Evolutionary conservation across 805 yeast species (phyloP), one percentile per base, ranked within the genome.

Genomic region (Candida montana): DNA sequence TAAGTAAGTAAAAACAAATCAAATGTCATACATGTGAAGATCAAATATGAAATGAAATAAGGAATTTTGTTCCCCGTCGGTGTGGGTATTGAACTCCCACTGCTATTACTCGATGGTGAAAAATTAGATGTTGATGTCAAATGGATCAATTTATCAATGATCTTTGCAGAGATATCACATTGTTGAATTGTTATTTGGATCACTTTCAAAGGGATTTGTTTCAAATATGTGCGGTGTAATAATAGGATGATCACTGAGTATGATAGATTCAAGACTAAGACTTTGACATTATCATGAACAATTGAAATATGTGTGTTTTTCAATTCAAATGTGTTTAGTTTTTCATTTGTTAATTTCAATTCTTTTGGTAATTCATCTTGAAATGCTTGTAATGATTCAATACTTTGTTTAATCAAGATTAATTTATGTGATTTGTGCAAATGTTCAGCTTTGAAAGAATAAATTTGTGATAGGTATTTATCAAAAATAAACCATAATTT

Each of bases 391-490:
- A 62, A 37, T 2, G 60, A 46, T 3, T 48, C 47, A 26, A 56
- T 49, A 0, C 65, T 65, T 42, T 62, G 60, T 18, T 52, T 51
- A 37, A 62, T 43, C 19, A 62, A 44, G 34, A 54, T 51, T 32
- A 51, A 28, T n/a, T 59, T 48, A 42, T 62, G 67, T 1, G 67
- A 62, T 19, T 48, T 50, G 42, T 62, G 67, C 28, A 62, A 40
- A 36, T 54, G 55, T 27, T 54, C 62, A 3, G 66, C 63, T 35
- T 58, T 59, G 44, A 55, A 59, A 1, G 67, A 62, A 42, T 62
- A 62, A 6, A 62, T 62, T 40, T 62, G 66, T 11, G 60, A 53
- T 27, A 61, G 49, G 16, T 50, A 52, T 23, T 59, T 41, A 41
- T 62, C 67, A 47, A 44, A 47, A 4, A 60, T 57, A 37, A 61